Conservation (phyloP, 2,329 filamentous ascomycete genomes). For the Ascochyta rabiei region DNA sequence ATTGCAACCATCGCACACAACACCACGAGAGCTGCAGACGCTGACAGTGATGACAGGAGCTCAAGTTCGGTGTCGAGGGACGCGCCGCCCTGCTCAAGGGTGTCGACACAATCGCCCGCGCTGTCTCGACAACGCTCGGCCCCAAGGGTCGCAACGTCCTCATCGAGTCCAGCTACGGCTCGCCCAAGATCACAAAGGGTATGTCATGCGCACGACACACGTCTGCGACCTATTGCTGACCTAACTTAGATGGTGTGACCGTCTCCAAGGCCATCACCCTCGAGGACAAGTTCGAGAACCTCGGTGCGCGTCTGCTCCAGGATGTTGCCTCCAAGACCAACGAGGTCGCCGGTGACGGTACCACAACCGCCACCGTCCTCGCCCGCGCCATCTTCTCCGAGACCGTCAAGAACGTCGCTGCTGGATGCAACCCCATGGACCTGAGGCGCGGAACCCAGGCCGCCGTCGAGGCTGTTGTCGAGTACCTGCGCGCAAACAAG, state of each 20-base stretch:
- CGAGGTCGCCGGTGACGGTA: slow-evolving; percentile 97
- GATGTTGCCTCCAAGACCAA: slow-evolving; percentile 99
- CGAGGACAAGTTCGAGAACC: slow-evolving; percentile 99
- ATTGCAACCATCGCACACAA: not conserved
- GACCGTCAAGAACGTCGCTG: slow-evolving; percentile 99
- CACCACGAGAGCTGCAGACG: not conserved
- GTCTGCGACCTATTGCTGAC: slow-evolving; percentile 21
- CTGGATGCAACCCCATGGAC: slow-evolving; percentile 99
- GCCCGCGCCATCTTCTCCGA: slow-evolving; percentile 99
- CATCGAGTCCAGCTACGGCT: slow-evolving; percentile 98
- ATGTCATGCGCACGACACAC: slow-evolving; percentile 26
- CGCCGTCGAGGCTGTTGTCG: slow-evolving; percentile 91
- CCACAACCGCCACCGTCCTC: slow-evolving; percentile 95
- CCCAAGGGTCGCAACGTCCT: slow-evolving; percentile 98
- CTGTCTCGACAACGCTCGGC: slow-evolving; percentile 93
- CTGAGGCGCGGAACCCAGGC: slow-evolving; percentile 96
- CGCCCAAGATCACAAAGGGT: slow-evolving; percentile 99
- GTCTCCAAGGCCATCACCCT: slow-evolving; percentile 80
- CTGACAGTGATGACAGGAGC: slow-evolving; percentile 65
- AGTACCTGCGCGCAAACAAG: slow-evolving; percentile 95
- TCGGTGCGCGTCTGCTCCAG: slow-evolving; percentile 93
- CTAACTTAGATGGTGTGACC: slow-evolving; percentile 56
- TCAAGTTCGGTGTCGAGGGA: slow-evolving; percentile 97
- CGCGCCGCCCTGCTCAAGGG: slow-evolving; percentile 87
- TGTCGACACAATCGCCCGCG: slow-evolving; percentile 95